A percentile compares a stretch with the other conserved stretches of the same genome.
Evolutionary conservation across 495 filamentous ascomycete species (phyloP).

Genomic region (Penicillium malachiteum): DNA sequence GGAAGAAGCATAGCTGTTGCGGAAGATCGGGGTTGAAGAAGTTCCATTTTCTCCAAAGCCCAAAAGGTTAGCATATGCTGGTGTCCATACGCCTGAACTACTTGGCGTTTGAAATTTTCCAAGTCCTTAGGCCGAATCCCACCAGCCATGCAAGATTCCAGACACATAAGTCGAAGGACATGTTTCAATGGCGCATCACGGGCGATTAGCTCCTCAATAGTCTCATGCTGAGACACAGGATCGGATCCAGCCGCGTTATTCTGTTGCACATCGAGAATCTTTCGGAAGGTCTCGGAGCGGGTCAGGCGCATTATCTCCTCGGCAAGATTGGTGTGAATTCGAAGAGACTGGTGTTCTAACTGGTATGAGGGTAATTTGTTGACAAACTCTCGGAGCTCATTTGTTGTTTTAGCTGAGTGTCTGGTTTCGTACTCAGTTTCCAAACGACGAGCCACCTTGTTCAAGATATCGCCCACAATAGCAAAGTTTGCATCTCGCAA

Average conservation of each 20-base stretch:
- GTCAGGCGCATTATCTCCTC: conserved; percentile 96
- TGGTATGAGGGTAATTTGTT: conserved; percentile 88
- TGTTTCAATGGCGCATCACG: conserved; percentile 75
- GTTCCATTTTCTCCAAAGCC: conserved; percentile 84
- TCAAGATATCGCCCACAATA: conserved; percentile 82
- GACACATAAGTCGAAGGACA: conserved; percentile 80
- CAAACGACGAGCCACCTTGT: conserved; percentile 86
- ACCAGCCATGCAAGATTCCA: conserved; percentile 86
- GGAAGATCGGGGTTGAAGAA: conserved; percentile 70
- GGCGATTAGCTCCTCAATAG: conserved; percentile 89
- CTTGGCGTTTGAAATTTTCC: conserved; percentile 81
- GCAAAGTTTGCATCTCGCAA: conserved; percentile 94
- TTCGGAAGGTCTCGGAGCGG: conserved; percentile 80
- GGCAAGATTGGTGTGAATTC: conserved; percentile 85
- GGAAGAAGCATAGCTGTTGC: conserved; percentile 70
- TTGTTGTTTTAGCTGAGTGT: conserved; percentile 82
- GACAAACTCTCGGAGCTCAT: conserved; percentile 91
- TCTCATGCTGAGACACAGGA: conserved; percentile 81
- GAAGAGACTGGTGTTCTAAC: conserved; percentile 86
- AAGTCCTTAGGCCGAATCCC: conserved; percentile 85
- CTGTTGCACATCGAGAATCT: conserved; percentile 89
- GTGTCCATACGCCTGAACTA: conserved; percentile 91
- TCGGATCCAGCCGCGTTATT: conserved; percentile 91
- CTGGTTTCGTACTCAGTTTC: conserved; percentile 86
- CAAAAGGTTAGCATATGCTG: conserved; percentile 90